These are phyloP conservation scores for Lindgomyces ingoldianus DNA, from an alignment of 495 filamentous ascomycete genomes.

Conservation along the genomic window DNA sequence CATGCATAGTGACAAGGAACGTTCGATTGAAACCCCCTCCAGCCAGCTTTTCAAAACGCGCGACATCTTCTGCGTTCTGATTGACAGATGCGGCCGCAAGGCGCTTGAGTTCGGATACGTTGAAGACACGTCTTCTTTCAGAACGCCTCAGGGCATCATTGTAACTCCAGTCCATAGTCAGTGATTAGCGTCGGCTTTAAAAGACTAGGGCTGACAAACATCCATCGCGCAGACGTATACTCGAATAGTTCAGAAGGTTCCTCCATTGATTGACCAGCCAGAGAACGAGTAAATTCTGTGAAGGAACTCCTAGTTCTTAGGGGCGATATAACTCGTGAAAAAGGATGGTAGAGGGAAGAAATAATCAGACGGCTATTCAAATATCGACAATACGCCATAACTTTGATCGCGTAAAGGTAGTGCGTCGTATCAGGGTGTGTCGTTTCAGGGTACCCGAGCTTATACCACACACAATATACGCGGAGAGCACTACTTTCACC, in stretches of 20 bases:
- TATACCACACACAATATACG: no score
- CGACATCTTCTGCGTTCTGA: slow-evolving; percentile 1
- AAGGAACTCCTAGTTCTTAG: not conserved
- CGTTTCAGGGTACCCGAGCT: no score
- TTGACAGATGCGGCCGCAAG: slow-evolving; percentile 4
- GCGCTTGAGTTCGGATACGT: slow-evolving; percentile 3
- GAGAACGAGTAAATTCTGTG: not conserved
- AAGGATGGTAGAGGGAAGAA: not conserved
- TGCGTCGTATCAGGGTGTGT: no score
- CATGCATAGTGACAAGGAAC: slow-evolving; percentile 7
- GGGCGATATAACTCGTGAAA: not conserved
- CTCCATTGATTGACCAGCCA: not conserved
- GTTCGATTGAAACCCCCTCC: slow-evolving; percentile 26
- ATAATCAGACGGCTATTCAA: not conserved
- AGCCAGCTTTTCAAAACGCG: slow-evolving; percentile 14
- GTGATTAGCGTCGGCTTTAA: not conserved
- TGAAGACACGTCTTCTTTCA: slow-evolving; percentile 8
- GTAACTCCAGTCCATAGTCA: slow-evolving; percentile 1
- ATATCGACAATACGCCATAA: not conserved
- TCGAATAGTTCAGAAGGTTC: slow-evolving; percentile 7
- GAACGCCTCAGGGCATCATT: not conserved
- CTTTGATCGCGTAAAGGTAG: no score
- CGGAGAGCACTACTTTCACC: no score
- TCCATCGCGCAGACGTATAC: slow-evolving; percentile 14
- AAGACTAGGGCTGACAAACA: slow-evolving; percentile 1